Percentiles rank a stretch among this genome's conserved stretches.
phyloP scores from a whole-genome alignment of 345 rosid species.

The Syzygium aromaticum region DNA sequence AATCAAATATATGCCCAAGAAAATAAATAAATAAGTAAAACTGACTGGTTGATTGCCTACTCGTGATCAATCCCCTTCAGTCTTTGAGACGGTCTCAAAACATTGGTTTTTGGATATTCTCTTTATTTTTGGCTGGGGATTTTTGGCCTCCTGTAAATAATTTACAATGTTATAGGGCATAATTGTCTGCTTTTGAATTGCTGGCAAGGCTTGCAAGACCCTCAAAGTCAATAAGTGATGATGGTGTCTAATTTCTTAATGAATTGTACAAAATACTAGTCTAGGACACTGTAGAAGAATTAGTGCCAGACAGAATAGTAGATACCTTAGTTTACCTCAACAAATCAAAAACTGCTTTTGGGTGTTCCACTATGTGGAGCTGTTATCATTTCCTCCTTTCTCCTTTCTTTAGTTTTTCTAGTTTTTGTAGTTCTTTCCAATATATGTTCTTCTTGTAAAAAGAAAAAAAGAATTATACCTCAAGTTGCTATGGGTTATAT shows the following conservation, averaged over 20 bases:
- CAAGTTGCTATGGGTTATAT: background rate
- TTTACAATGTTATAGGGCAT: background rate
- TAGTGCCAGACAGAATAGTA: background rate
- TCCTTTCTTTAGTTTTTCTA: background rate
- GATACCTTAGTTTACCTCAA: background rate
- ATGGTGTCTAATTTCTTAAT: background rate
- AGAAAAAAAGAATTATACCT: background rate
- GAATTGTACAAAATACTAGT: background rate
- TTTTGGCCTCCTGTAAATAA: background rate
- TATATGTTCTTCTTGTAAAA: background rate
- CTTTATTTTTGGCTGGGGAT: background rate
- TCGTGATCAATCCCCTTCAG: background rate
- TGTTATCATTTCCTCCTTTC: background rate
- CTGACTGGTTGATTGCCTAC: background rate
- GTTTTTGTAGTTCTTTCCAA: background rate
- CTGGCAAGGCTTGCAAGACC: background rate
- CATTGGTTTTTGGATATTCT: background rate
- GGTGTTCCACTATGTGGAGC: background rate
- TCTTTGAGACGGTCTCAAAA: background rate
- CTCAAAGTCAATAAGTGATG: background rate
- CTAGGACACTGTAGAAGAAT: background rate
- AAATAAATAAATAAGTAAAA: background rate
- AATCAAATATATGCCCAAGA: background rate
- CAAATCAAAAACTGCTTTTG: background rate
- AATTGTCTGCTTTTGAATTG: background rate